These are phyloP conservation scores for Rhizophagus clarus DNA, from an alignment of 192 early-diverging fungal species.

Conservation along the genomic window DNA sequence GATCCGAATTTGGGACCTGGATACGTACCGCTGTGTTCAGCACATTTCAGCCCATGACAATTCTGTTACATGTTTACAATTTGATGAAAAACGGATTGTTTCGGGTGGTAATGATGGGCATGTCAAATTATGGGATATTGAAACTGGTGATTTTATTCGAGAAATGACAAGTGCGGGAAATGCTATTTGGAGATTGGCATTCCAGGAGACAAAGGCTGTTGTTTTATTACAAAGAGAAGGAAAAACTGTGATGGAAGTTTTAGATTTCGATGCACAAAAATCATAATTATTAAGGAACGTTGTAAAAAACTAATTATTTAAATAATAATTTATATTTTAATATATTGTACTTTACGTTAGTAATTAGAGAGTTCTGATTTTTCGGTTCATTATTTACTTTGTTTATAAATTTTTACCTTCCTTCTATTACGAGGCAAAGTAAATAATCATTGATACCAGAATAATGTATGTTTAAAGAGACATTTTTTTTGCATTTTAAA, in stretches of 20 bases:
- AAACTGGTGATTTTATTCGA: slow-evolving; percentile 80
- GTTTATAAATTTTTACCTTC: background rate
- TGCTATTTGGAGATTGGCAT: slow-evolving; percentile 81
- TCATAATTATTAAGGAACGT: background rate
- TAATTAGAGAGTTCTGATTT: background rate
- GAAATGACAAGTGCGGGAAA: slow-evolving; percentile 77
- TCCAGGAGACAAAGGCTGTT: slow-evolving; percentile 58
- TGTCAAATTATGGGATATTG: slow-evolving; percentile 94
- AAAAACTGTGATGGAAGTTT: slow-evolving; percentile 68
- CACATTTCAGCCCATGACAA: slow-evolving; percentile 71
- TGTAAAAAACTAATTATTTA: background rate
- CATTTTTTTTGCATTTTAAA: too few relatives aligned
- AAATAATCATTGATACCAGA: background rate
- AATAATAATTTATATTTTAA: background rate
- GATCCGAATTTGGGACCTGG: slow-evolving; percentile 88
- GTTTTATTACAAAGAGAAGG: slow-evolving; percentile 60
- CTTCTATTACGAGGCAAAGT: background rate
- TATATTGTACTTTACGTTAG: background rate
- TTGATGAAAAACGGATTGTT: slow-evolving; percentile 89
- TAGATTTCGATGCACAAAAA: slow-evolving; percentile 60
- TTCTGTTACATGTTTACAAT: slow-evolving; percentile 96
- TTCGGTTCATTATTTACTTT: background rate
- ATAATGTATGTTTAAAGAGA: background rate
- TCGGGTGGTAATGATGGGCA: slow-evolving; percentile 88
- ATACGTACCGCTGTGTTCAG: slow-evolving; percentile 58